These are phyloP conservation scores for Colletotrichum spinosum DNA, from an alignment of 2,329 filamentous ascomycete species.

Conservation along the genomic window DNA sequence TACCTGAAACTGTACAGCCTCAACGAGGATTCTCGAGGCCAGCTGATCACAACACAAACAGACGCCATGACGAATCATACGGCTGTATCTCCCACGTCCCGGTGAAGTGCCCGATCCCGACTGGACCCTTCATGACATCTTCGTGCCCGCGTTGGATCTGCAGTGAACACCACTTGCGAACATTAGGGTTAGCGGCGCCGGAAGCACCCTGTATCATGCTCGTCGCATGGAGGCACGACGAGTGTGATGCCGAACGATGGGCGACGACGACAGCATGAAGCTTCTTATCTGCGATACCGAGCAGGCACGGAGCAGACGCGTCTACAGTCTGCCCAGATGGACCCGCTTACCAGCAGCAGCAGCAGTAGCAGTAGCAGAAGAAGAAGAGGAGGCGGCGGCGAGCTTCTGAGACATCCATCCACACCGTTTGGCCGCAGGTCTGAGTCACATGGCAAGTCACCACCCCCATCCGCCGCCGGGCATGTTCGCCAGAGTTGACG, in stretches of 20 bases:
- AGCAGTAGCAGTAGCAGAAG: background rate
- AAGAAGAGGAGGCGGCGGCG: background rate
- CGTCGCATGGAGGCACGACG: no score
- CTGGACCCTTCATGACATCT: background rate
- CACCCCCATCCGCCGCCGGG: conserved; percentile 14
- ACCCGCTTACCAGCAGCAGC: background rate
- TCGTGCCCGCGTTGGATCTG: background rate
- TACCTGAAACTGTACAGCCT: conserved; percentile 34
- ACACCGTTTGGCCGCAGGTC: conserved; percentile 33
- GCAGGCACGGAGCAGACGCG: conserved; percentile 3
- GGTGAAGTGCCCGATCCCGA: conserved; percentile 6
- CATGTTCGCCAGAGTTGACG: conserved; percentile 3
- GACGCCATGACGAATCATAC: conserved; percentile 23
- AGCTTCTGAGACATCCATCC: conserved; percentile 36
- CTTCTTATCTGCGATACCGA: conserved; percentile 20
- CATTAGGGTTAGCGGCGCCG: no score
- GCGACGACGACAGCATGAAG: no score
- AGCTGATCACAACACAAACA: conserved; percentile 33
- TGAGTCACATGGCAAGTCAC: conserved; percentile 38
- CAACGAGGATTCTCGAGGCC: conserved; percentile 11
- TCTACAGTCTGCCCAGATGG: conserved; percentile 5
- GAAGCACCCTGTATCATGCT: no score
- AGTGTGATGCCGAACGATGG: no score
- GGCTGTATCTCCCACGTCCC: background rate
- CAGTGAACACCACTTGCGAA: background rate